A percentile compares a stretch with the other conserved stretches of the same genome.
These are phyloP conservation scores for Diplocarpon mali DNA, from an alignment of 2,329 filamentous ascomycete genomes.

Conservation along the genomic window DNA sequence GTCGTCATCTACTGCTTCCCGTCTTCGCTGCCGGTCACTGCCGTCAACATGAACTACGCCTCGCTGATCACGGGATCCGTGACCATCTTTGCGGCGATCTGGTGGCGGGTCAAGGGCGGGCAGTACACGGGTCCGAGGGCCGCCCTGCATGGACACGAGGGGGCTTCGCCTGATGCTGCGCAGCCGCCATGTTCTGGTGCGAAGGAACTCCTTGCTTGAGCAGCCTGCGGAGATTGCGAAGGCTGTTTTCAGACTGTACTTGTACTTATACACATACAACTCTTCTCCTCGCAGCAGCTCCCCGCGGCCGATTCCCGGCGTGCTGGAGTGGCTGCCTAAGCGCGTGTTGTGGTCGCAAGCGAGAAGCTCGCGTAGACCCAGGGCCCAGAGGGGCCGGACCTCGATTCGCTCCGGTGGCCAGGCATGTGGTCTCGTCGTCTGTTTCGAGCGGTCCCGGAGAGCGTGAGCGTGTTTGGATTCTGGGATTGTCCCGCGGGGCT, in stretches of 20 bases:
- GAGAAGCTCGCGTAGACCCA: too few relatives aligned
- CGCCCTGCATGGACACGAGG: constrained; percentile 5
- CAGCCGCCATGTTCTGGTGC: not conserved
- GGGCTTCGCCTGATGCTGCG: not conserved
- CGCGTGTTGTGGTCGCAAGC: too few relatives aligned
- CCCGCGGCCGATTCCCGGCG: too few relatives aligned
- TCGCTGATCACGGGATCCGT: constrained; percentile 35
- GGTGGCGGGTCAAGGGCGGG: constrained; percentile 31
- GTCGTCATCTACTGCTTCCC: constrained; percentile 55
- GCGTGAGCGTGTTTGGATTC: not conserved
- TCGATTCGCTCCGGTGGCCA: constrained; percentile 25
- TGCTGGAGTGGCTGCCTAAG: too few relatives aligned
- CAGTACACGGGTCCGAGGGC: constrained; percentile 21
- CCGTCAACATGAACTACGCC: constrained; percentile 42
- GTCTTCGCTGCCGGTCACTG: constrained; percentile 33
- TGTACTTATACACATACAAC: not conserved
- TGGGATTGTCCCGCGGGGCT: not conserved
- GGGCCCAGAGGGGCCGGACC: constrained; percentile 15
- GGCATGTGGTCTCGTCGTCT: constrained; percentile 11
- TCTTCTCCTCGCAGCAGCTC: not conserved
- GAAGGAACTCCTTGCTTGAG: not conserved
- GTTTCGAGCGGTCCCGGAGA: constrained; percentile 5
- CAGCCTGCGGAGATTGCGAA: not conserved
- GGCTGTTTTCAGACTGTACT: not conserved
- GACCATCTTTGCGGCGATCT: constrained; percentile 30